Percentiles rank a stretch among this genome's conserved stretches.
Conservation (phyloP, 331 rosid species). For the Dryas integrifolia region DNA sequence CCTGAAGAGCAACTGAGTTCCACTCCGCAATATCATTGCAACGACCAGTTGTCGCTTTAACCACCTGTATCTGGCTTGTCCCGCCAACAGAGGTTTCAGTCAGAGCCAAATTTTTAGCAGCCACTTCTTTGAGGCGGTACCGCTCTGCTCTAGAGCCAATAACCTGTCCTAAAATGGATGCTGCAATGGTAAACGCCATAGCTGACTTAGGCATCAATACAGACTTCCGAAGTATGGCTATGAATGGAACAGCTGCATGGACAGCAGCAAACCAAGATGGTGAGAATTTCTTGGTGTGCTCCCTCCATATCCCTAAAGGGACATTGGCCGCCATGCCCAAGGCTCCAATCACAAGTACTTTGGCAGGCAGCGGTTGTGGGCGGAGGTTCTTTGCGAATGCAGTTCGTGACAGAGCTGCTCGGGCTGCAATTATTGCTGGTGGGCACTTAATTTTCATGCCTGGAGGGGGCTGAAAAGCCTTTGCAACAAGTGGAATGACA, state of each 20-base stretch:
- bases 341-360: conserved; percentile 82
- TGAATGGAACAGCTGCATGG: conserved; percentile 98
- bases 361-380: conserved; percentile 85
- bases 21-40: conserved; percentile 55
- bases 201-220: conserved; percentile 92
- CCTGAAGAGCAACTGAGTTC: conserved; percentile 63
- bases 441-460: conserved; percentile 84
- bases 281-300: conserved; percentile 91
- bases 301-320: conserved; percentile 95
- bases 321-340: conserved; percentile 96
- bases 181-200: conserved; percentile 95
- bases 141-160: conserved; percentile 91
- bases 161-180: conserved; percentile 78
- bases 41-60: conserved; percentile 42
- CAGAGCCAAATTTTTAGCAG: conserved; percentile 40
- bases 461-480: conserved; percentile 78
- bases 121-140: conserved; percentile 51
- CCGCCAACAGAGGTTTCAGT: conserved; percentile 35
- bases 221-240: conserved; percentile 81
- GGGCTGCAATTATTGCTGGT: conserved; percentile 72
- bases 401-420: conserved; percentile 86
- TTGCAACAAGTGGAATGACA: conserved; percentile 87
- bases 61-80: conserved; percentile 37
- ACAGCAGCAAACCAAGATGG: conserved; percentile 93
- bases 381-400: conserved; percentile 95